Evolutionary conservation across 306 rosid species (phyloP).

Genomic region (Pterocarpus santalinus): DNA sequence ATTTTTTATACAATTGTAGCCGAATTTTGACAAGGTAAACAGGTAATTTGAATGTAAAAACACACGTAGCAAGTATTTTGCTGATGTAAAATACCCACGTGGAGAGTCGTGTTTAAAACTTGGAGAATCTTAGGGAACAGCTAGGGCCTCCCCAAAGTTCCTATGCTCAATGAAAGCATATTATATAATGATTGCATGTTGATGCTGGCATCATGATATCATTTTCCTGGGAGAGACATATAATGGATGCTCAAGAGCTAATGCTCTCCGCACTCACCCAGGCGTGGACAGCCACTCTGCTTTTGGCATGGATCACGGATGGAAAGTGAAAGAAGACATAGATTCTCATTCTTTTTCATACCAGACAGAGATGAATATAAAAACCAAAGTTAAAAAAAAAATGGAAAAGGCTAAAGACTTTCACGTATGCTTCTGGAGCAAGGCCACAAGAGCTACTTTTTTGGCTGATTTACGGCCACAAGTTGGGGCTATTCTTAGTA

Average conservation of each 20-base stretch:
- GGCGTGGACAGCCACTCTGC: constrained; percentile 51
- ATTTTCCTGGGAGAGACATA: constrained; percentile 48
- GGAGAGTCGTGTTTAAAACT: constrained; percentile 36
- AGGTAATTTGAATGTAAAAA: no score
- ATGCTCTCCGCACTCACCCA: constrained; percentile 69
- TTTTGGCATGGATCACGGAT: constrained; percentile 56
- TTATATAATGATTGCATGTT: constrained; percentile 53
- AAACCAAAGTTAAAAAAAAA: background rate
- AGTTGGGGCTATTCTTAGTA: constrained; percentile 47
- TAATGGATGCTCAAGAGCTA: constrained; percentile 55
- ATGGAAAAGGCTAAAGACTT: background rate
- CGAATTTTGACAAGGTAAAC: no score
- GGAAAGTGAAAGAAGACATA: constrained; percentile 49
- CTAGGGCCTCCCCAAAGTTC: constrained; percentile 39
- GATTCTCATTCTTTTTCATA: constrained; percentile 58
- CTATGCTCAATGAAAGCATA: constrained; percentile 36
- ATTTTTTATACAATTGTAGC: no score
- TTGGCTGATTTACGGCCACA: constrained; percentile 56
- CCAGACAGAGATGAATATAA: constrained; percentile 41
- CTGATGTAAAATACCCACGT: constrained; percentile 2
- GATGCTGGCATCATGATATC: constrained; percentile 24
- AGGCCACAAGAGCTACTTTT: constrained; percentile 33
- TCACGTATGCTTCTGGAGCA: background rate
- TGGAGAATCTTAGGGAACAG: constrained; percentile 43
- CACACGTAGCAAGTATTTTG: no score